Conservation (phyloP, 1,284 basidiomycete genomes). For the Puccinia sorghi region DNA sequence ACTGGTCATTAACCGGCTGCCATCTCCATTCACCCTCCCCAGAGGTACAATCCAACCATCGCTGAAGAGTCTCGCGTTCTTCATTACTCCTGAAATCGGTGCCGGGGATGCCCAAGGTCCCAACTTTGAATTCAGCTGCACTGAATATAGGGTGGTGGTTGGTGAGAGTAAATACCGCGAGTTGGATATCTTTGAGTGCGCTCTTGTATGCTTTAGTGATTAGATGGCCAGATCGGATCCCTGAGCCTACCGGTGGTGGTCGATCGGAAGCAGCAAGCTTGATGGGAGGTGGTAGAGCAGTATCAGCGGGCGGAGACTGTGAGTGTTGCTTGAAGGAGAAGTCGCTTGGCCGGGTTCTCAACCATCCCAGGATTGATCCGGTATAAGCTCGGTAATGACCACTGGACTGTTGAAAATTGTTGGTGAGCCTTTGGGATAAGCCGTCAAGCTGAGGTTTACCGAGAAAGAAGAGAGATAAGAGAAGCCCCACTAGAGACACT, state of each 20-base stretch:
- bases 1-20: conserved; percentile 49
- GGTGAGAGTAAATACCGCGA: conserved; percentile 1
- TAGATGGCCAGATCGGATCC: neutral
- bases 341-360: neutral
- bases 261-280: conserved; percentile 25
- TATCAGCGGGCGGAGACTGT: neutral
- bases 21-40: conserved; percentile 54
- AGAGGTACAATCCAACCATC: conserved; percentile 55
- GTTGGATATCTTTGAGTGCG: conserved; percentile 38
- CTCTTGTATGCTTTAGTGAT: conserved; percentile 22
- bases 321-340: neutral
- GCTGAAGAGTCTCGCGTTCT: conserved; percentile 53
- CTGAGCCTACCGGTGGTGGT: conserved; percentile 9
- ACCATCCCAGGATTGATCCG: conserved; percentile 8
- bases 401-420: neutral
- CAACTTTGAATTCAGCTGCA: conserved; percentile 24
- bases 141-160: conserved; percentile 29
- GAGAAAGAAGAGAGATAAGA: conserved; percentile 4
- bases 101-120: conserved; percentile 54
- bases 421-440: neutral
- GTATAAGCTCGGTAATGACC: neutral
- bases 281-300: conserved; percentile 25
- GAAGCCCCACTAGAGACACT: neutral
- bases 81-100: conserved; percentile 51
- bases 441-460: neutral